Base-by-base conservation (phyloP, 306 rosid genomes). In the Astragalus glycyphyllos region DNA sequence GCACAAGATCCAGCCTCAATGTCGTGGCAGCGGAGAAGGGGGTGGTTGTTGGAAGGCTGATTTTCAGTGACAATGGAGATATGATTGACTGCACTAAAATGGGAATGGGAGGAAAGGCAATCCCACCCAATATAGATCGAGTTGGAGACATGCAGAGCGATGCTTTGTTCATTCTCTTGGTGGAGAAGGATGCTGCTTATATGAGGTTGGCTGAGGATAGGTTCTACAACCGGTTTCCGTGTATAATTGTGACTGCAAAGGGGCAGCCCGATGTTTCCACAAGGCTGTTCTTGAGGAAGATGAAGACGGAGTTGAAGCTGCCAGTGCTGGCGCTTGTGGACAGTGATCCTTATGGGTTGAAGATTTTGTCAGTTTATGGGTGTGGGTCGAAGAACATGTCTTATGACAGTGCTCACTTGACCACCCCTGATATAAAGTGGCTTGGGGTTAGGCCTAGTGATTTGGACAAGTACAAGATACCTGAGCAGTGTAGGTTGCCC, bases 371-470 rank as follows among this genome's bases (percentile, higher is more conserved):
- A 0, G 98, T 93, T 56, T 93, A 93, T 32, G 98, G 97, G 0
- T 90, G 98, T 62, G 97, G 97, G 14, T 93, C 96, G 0, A 93
- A 93, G 84, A 93, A 93, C 60, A 93, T 93, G 98, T 93, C 98
- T 0, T 90, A 93, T 29, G 98, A 93, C 63, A 93, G 98, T 70
- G 85, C 92, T 4, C 86, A 93, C 78, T 81, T 90, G 84, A 93
- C 98, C 0, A 93, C 97, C 2, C 98, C 97, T 6, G 98, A 93
- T 73, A 93, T 93, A 31, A 93, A 93, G 68, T 88, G 98, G 98
- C 75, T 93, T 37, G 98, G 98, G 58, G 84, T 93, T 15, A 76
- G 97, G 84, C 98, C 94, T 3, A 86, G 91, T 64, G 98, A 93
- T 80, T 78, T 93, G 85, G 98, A 93, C 53, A 93, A 93, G 85